Evolutionary conservation across 345 rosid species (phyloP).

Genomic region (Geranium rotundifolium): DNA sequence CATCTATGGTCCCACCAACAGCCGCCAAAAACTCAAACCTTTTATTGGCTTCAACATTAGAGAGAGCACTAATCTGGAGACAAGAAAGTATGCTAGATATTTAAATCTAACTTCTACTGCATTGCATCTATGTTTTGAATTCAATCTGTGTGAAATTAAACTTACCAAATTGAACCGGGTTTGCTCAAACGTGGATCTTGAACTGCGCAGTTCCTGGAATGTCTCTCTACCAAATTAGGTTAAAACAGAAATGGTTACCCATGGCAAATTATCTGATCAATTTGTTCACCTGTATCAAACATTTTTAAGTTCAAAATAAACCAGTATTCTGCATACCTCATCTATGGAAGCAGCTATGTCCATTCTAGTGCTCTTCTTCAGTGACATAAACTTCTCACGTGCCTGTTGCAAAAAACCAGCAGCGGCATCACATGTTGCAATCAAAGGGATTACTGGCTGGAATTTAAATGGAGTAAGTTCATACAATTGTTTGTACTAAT

Average conservation of each 20-base stretch:
- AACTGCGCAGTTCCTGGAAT: conserved; percentile 72
- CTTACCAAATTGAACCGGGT: conserved; percentile 85
- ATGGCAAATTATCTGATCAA: conserved; percentile 11
- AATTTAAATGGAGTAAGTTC: too few relatives aligned
- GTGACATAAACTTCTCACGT: conserved; percentile 89
- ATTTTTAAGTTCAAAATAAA: conserved; percentile 4
- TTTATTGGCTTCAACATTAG: conserved; percentile 93
- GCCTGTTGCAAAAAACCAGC: conserved; percentile 35
- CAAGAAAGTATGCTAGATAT: conserved; percentile 6
- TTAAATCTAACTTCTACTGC: neutral
- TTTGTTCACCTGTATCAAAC: conserved; percentile 8
- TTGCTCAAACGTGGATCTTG: conserved; percentile 88
- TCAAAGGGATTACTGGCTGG: neutral
- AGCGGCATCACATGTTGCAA: neutral
- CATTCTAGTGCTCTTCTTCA: conserved; percentile 80
- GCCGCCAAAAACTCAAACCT: conserved; percentile 96
- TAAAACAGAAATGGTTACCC: conserved; percentile 2
- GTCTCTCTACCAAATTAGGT: conserved; percentile 11
- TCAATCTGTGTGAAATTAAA: neutral
- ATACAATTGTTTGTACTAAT: too few relatives aligned
- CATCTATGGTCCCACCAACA: conserved; percentile 99
- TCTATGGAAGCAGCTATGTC: conserved; percentile 64
- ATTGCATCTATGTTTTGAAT: neutral
- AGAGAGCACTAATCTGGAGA: conserved; percentile 73
- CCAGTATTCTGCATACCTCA: conserved; percentile 44